phyloP scores from a whole-genome alignment of 2,329 filamentous ascomycete genomes.

The Aspergillus spinulosporus region DNA sequence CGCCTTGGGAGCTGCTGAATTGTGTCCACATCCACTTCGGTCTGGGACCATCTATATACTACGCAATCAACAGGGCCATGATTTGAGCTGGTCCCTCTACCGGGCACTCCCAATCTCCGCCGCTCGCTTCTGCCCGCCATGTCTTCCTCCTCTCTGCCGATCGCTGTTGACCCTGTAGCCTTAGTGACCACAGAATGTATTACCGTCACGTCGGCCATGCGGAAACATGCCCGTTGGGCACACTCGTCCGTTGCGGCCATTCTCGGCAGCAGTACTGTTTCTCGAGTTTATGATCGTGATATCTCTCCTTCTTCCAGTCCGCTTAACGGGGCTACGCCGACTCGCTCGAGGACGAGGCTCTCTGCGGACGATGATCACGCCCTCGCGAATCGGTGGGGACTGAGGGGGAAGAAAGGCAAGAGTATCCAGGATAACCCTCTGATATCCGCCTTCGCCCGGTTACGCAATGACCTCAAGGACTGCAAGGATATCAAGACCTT shows the following conservation, averaged over 20 bases:
- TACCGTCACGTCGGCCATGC: conserved; percentile 95
- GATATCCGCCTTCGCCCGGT: conserved; percentile 88
- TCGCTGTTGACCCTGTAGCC: conserved; percentile 86
- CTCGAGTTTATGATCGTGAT: conserved; percentile 49
- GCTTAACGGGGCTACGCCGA: conserved; percentile 27
- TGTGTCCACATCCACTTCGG: conserved; percentile 10
- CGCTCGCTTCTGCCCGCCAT: conserved; percentile 29
- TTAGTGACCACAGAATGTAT: conserved; percentile 98
- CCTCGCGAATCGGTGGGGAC: conserved; percentile 82
- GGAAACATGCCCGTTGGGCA: conserved; percentile 93
- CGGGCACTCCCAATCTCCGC: conserved; percentile 19
- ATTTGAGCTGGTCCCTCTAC: conserved; percentile 19
- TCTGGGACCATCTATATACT: conserved; percentile 3
- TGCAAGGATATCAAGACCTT: conserved; percentile 89
- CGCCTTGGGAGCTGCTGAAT: conserved; percentile 17
- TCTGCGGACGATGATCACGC: conserved; percentile 44
- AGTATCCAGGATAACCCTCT: conserved; percentile 97
- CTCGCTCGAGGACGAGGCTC: conserved; percentile 24
- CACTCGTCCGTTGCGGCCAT: conserved; percentile 97
- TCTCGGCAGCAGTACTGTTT: conserved; percentile 66
- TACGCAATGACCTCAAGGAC: conserved; percentile 82
- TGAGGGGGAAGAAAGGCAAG: conserved; percentile 92
- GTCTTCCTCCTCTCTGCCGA: conserved; percentile 56
- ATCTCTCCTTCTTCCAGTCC: conserved; percentile 41
- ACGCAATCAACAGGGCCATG: conserved; percentile 20